Conservation (phyloP, 805 yeast species). For the Cyberlindnera samutprakarnensis region DNA sequence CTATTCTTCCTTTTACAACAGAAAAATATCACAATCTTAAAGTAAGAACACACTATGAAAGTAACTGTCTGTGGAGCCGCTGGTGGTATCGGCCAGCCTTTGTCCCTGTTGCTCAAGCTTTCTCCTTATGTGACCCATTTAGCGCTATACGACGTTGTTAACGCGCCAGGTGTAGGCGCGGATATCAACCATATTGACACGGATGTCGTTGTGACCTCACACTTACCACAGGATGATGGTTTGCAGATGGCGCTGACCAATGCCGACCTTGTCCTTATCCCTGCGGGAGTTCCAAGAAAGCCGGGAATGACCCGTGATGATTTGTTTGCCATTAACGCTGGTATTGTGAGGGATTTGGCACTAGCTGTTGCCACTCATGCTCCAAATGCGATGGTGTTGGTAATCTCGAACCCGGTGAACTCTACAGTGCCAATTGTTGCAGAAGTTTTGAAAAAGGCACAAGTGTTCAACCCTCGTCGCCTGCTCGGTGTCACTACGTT, state of each 20-base stretch:
- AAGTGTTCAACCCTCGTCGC: constrained; percentile 68
- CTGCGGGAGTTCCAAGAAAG: constrained; percentile 87
- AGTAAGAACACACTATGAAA: constrained; percentile 38
- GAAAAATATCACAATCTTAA: no score
- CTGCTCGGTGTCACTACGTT: constrained; percentile 80
- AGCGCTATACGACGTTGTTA: constrained; percentile 65
- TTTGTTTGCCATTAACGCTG: constrained; percentile 76
- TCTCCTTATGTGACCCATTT: constrained; percentile 65
- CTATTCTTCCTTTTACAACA: no score
- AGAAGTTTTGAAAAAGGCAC: constrained; percentile 65
- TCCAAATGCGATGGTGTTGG: constrained; percentile 58
- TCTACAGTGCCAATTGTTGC: constrained; percentile 80
- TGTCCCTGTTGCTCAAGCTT: constrained; percentile 58
- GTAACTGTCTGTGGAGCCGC: constrained; percentile 79
- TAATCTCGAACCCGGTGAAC: constrained; percentile 80
- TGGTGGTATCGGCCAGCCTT: constrained; percentile 79
- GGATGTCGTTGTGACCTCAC: constrained; percentile 56
- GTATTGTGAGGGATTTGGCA: constrained; percentile 72
- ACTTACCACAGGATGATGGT: constrained; percentile 60
- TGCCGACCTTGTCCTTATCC: constrained; percentile 81
- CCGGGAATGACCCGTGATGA: constrained; percentile 89
- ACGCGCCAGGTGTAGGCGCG: constrained; percentile 77
- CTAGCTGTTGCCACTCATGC: constrained; percentile 57
- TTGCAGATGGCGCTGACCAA: constrained; percentile 63
- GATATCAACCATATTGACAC: constrained; percentile 77